Evolutionary conservation across 2,329 filamentous ascomycete genomes (phyloP), one percentile per base, ranked within the genome.

Genomic region (Hansfordia pulvinata): DNA sequence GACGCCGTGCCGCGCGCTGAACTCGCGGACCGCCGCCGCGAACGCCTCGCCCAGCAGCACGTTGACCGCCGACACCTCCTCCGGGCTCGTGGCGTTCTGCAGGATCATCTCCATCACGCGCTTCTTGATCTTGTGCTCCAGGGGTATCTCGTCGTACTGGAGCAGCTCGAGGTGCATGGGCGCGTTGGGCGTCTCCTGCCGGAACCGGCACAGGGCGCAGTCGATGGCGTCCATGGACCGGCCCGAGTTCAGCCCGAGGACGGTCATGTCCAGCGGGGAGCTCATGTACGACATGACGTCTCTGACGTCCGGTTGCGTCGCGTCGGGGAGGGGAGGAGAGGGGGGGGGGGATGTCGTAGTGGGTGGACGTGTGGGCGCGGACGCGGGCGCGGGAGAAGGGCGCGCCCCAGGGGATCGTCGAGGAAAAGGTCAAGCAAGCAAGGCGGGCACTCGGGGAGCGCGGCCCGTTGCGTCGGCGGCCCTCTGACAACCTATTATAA

Each of bases 191-290:
- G 55, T 53, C 11, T 56, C 54, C 39, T 74, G 69, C 24, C 50
- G 50, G 42, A 72, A 74, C 27, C 50, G 62, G 37, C 68, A 70
- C 7, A 72, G 52, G 2, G 64, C 67, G 36, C 65, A 71, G 41
- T 72, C 64, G 23, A 75, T 69, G 15, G 62, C 60, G 39, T 68
- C 64, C 64, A 71, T 63, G 1, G 58, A 60, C 4, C 61, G 65
- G 16, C 62, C 63, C 28, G 54, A 59, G 42, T 66, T 69, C 36
- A 71, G 41, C 2, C 68, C 68, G 11, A 72, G 51, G 14, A 70
- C 62, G 2, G 53, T 64, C 20, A 70, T 38, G 35, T 69, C 57
- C 30, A 71, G 43, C n/a, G n/a, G n/a, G n/a, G n/a, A n/a, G n/a
- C n/a, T n/a, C n/a, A n/a, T n/a, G n/a, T n/a, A n/a, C n/a, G n/a